These are phyloP conservation scores for Poterioochromonas sp. DNA, from an alignment of 352 stramenopile genomes.

Conservation along the genomic window DNA sequence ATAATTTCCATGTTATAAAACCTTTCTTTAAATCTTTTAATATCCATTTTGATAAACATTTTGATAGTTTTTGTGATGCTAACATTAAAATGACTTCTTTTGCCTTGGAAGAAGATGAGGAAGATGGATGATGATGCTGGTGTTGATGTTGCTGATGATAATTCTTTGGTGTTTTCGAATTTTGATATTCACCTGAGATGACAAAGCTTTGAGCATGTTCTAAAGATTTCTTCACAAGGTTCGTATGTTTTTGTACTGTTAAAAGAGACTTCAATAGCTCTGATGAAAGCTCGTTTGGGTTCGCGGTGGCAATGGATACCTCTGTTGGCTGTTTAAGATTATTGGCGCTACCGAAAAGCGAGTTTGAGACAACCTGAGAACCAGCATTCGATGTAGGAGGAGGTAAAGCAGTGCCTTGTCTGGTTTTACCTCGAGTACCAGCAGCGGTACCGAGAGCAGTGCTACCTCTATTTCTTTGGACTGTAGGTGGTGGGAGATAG, in stretches of 20 bases:
- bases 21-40: neutral
- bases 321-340: too few species aligned
- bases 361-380: too few species aligned
- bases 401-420: too few species aligned
- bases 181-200: neutral
- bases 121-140: neutral
- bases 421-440: too few species aligned
- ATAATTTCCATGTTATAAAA: neutral
- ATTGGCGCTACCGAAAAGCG: too few species aligned
- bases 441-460: too few species aligned
- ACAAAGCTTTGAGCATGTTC: neutral
- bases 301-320: too few species aligned
- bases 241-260: conserved; percentile 7
- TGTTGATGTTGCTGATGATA: neutral
- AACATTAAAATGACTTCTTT: neutral
- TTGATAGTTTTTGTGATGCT: neutral
- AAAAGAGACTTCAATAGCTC: neutral
- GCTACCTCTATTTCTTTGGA: too few species aligned
- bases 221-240: neutral
- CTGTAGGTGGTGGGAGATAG: too few species aligned
- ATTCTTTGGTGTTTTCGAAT: neutral
- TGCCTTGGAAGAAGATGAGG: neutral
- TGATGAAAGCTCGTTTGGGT: neutral
- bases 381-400: too few species aligned
- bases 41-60: neutral